Evolutionary conservation across 352 stramenopile genomes (phyloP).

Genomic region (Pythium rishiriense): DNA sequence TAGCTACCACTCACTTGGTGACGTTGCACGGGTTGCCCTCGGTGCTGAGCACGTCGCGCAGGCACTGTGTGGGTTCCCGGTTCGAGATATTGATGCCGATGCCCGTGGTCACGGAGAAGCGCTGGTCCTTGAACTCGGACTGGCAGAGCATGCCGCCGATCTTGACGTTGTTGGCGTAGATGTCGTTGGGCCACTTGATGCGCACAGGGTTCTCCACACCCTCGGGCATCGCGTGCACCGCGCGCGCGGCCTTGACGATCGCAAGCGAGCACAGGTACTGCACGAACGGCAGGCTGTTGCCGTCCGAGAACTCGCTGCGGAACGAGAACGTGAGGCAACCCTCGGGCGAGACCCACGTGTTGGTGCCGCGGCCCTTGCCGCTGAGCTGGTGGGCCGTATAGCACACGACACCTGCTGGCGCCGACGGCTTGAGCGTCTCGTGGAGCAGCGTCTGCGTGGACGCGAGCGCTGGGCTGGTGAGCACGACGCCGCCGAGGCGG

Average conservation of each 20-base stretch:
- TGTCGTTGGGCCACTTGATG: constrained; percentile 94
- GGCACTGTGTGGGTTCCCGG: constrained; percentile 79
- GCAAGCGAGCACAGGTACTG: constrained; percentile 90
- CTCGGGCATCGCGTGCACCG: constrained; percentile 39
- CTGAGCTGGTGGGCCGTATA: constrained; percentile 79
- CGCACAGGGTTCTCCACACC: constrained; percentile 53
- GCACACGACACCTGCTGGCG: constrained; percentile 69
- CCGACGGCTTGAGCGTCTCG: constrained; percentile 61
- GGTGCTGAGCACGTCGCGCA: constrained; percentile 79
- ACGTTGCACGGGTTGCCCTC: constrained; percentile 56
- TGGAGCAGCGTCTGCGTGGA: constrained; percentile 88
- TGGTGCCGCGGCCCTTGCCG: constrained; percentile 80
- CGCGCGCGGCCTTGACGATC: constrained; percentile 78
- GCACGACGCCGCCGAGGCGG: constrained; percentile 63
- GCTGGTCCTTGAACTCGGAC: constrained; percentile 77
- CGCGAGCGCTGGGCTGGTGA: constrained; percentile 64
- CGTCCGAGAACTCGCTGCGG: constrained; percentile 80
- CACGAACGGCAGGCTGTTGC: constrained; percentile 81
- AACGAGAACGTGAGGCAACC: constrained; percentile 92
- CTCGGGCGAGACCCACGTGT: constrained; percentile 87
- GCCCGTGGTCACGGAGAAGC: constrained; percentile 85
- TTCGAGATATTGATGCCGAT: constrained; percentile 92
- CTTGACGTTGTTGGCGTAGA: constrained; percentile 89
- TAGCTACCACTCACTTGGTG: constrained; percentile 59
- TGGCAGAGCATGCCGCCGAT: constrained; percentile 91